These are phyloP conservation scores for Narthecium ossifragum DNA, from an alignment of 106 monocot genomes.

Conservation along the genomic window DNA sequence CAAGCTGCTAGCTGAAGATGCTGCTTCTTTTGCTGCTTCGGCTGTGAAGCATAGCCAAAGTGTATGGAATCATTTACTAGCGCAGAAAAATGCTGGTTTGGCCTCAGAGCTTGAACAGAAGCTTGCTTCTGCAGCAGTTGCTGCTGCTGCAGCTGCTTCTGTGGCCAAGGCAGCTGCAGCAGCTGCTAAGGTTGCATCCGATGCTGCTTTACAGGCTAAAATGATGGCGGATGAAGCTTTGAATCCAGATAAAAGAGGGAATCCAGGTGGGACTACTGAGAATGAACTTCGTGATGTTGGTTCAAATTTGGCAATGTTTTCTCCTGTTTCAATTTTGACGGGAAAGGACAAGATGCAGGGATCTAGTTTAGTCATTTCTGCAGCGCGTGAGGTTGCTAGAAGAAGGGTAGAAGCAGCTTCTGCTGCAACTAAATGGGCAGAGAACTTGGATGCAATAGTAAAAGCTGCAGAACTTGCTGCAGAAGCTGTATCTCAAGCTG, in stretches of 20 bases:
- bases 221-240: slow-evolving; percentile 88
- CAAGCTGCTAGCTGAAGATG: slow-evolving; percentile 77
- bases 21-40: slow-evolving; percentile 64
- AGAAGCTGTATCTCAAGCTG: slow-evolving; percentile 85
- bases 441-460: slow-evolving; percentile 88
- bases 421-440: slow-evolving; percentile 77
- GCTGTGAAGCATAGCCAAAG: slow-evolving; percentile 57
- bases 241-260: slow-evolving; percentile 12
- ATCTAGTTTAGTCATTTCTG: slow-evolving; percentile 49
- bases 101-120: slow-evolving; percentile 57
- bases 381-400: slow-evolving; percentile 59
- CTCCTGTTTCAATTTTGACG: slow-evolving; percentile 45
- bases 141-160: slow-evolving; percentile 65
- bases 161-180: slow-evolving; percentile 95
- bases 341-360: slow-evolving; percentile 42
- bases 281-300: slow-evolving; percentile 12
- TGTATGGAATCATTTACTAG: slow-evolving; percentile 66
- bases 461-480: slow-evolving; percentile 96
- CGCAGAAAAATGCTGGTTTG: slow-evolving; percentile 27
- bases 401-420: slow-evolving; percentile 76
- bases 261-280: slow-evolving; percentile 12
- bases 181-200: slow-evolving; percentile 85
- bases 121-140: slow-evolving; percentile 86
- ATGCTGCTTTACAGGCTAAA: slow-evolving; percentile 82
- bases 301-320: slow-evolving; percentile 23